These are phyloP conservation scores for Sungouiozyma ichnusensis DNA, from an alignment of 805 yeast species.

Conservation along the genomic window DNA sequence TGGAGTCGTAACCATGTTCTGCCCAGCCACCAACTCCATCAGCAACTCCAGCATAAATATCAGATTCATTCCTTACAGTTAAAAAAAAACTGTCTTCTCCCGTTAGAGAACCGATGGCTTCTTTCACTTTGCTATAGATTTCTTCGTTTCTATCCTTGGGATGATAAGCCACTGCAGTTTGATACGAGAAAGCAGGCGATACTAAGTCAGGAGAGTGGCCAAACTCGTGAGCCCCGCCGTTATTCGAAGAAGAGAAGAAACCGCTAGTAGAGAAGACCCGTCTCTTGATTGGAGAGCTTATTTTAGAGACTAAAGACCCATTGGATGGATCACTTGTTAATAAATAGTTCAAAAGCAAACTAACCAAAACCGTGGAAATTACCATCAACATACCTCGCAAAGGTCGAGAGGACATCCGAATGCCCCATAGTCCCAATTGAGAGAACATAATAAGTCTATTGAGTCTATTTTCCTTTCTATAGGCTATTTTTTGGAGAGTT, in stretches of 20 bases:
- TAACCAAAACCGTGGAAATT: constrained; percentile 4
- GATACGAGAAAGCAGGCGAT: constrained; percentile 30
- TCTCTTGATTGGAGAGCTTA: constrained; percentile 1
- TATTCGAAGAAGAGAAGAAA: background rate
- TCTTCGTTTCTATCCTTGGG: constrained; percentile 59
- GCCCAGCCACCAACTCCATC: constrained; percentile 99
- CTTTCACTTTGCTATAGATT: constrained; percentile 29
- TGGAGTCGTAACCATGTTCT: constrained; percentile 81
- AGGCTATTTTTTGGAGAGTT: background rate
- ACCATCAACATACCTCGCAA: constrained; percentile 17
- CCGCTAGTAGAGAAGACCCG: constrained; percentile 11
- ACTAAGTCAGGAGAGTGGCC: background rate
- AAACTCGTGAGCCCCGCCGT: background rate
- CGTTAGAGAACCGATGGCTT: constrained; percentile 42
- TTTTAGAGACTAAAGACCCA: background rate
- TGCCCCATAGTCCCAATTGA: background rate
- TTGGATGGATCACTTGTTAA: background rate
- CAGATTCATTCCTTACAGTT: constrained; percentile 21
- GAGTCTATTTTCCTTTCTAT: background rate
- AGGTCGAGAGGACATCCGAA: constrained; percentile 5
- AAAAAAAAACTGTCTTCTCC: constrained; percentile 72
- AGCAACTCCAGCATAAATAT: constrained; percentile 64
- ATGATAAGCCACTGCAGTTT: constrained; percentile 59
- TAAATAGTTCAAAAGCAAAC: constrained; percentile 2
- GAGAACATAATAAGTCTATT: background rate